Conservation (phyloP, 2,329 filamentous ascomycete species). For the Erysiphe pulchra region DNA sequence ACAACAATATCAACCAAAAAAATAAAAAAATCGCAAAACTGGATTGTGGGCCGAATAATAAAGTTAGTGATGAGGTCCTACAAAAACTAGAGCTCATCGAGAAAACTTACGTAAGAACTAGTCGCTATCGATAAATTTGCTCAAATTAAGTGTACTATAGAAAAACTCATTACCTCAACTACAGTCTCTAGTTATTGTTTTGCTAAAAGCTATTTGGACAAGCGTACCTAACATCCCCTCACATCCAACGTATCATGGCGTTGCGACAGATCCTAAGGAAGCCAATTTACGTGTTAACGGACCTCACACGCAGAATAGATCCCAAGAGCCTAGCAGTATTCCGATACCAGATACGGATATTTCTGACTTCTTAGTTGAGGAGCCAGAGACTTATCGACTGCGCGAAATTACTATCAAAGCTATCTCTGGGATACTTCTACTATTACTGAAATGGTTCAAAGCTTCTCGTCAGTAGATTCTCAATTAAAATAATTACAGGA, state of each 20-base stretch:
- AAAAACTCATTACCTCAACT: slow-evolving; percentile 55
- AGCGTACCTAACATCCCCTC: slow-evolving; percentile 73
- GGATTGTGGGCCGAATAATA: slow-evolving; percentile 25
- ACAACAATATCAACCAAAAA: no score
- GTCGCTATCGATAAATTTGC: slow-evolving; percentile 12
- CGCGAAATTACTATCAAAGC: slow-evolving; percentile 81
- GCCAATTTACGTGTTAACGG: slow-evolving; percentile 9
- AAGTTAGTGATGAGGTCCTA: slow-evolving; percentile 27
- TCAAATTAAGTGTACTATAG: slow-evolving; percentile 17
- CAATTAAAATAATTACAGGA: slow-evolving; percentile 4
- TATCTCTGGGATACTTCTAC: slow-evolving; percentile 62
- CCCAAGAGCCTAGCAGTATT: slow-evolving; percentile 10
- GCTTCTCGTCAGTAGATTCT: slow-evolving; percentile 44
- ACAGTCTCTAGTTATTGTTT: slow-evolving; percentile 78
- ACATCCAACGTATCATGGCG: slow-evolving; percentile 17
- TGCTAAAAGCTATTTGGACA: slow-evolving; percentile 65
- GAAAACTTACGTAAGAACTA: slow-evolving; percentile 50
- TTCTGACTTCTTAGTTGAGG: slow-evolving; percentile 35
- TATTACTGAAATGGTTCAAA: slow-evolving; percentile 93
- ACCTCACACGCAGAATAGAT: slow-evolving; percentile 7
- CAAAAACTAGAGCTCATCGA: slow-evolving; percentile 50
- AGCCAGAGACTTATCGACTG: slow-evolving; percentile 55
- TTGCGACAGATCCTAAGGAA: slow-evolving; percentile 9
- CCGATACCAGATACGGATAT: slow-evolving; percentile 9
- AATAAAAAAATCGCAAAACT: slow-evolving; percentile 8